Evolutionary conservation across 768 basidiomycete genomes (phyloP).

Genomic region (Boletus vinaceobasis): DNA sequence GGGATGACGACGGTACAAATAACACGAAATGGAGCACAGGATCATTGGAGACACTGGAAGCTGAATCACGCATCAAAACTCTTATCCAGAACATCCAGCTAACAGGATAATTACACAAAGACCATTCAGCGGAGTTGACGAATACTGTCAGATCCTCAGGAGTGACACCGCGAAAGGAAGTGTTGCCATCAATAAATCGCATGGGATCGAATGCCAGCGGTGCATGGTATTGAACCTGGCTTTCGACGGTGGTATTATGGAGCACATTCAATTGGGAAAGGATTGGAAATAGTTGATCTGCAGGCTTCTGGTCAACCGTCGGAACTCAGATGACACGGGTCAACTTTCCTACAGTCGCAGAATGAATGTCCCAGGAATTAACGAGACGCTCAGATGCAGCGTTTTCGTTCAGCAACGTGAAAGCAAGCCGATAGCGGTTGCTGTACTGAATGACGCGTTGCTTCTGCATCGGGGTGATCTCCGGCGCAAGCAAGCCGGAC

Average conservation of each 20-base stretch:
- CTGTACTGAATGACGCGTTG: constrained; percentile 71
- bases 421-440: constrained; percentile 80
- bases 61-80: constrained; percentile 38
- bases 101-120: constrained; percentile 58
- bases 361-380: constrained; percentile 69
- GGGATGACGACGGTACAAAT: constrained; percentile 74
- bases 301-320: constrained; percentile 11
- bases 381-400: constrained; percentile 59
- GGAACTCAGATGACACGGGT: constrained; percentile 11
- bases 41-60: constrained; percentile 89
- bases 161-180: constrained; percentile 53
- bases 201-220: constrained; percentile 79
- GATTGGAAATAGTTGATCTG: constrained; percentile 71
- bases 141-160: constrained; percentile 89
- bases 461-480: constrained; percentile 46
- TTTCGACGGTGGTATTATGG: constrained; percentile 92
- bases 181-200: constrained; percentile 29
- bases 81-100: background rate
- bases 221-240: constrained; percentile 89
- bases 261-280: constrained; percentile 56
- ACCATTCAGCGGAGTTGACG: constrained; percentile 96
- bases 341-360: constrained; percentile 59
- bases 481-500: constrained; percentile 39
- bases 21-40: constrained; percentile 91
- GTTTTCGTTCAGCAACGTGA: constrained; percentile 91